Conservation (phyloP, 2,329 filamentous ascomycete genomes). For the Whalleya microplaca region DNA sequence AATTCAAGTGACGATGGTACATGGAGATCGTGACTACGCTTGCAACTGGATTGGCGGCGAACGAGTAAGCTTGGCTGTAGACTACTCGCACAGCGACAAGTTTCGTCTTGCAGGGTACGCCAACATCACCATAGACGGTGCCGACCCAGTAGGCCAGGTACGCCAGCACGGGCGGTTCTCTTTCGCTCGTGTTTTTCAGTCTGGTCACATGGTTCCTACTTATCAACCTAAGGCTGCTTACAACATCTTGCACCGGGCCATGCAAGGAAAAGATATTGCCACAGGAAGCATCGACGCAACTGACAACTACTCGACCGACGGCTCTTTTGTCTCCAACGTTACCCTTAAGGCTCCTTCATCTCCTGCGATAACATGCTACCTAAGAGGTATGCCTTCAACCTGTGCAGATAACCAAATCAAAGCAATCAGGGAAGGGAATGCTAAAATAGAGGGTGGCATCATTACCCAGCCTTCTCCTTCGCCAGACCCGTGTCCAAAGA, state of each 20-base stretch:
- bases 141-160: slow-evolving; percentile 49
- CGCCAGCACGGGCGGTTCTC: slow-evolving; percentile 53
- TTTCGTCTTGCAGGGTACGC: slow-evolving; percentile 56
- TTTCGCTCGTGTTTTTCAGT: slow-evolving; percentile 50
- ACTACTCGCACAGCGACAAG: slow-evolving; percentile 43
- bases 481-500: slow-evolving; percentile 2
- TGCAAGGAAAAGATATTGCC: slow-evolving; percentile 54
- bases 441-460: background rate
- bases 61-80: slow-evolving; percentile 47
- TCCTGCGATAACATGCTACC: slow-evolving; percentile 6
- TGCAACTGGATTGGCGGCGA: slow-evolving; percentile 55
- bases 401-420: slow-evolving; percentile 11
- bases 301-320: slow-evolving; percentile 39
- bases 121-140: slow-evolving; percentile 42
- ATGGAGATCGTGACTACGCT: slow-evolving; percentile 59
- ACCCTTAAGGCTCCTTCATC: background rate
- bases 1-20: slow-evolving; percentile 55
- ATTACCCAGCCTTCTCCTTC: background rate
- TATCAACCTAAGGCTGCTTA: slow-evolving; percentile 57
- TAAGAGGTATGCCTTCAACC: slow-evolving; percentile 6
- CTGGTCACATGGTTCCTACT: slow-evolving; percentile 51
- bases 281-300: slow-evolving; percentile 52
- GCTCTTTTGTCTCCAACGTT: background rate
- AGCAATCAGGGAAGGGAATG: background rate
- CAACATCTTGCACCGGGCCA: slow-evolving; percentile 52